Evolutionary conservation across 345 rosid genomes (phyloP).

Genomic region (Excoecaria cochinchinensis): DNA sequence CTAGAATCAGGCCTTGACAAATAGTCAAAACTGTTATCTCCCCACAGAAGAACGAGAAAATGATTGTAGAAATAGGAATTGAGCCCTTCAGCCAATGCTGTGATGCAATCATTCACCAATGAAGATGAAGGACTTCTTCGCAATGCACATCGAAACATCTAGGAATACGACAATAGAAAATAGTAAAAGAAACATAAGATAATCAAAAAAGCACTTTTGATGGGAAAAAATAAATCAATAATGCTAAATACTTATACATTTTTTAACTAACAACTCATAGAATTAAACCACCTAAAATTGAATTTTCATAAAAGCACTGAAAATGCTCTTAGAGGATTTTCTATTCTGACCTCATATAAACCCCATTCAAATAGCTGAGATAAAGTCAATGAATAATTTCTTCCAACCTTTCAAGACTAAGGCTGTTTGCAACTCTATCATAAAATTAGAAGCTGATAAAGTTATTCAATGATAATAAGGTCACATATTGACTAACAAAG

Average conservation of each 20-base stretch:
- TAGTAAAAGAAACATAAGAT: neutral
- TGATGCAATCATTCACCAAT: slow-evolving; percentile 79
- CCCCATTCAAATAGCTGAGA: neutral
- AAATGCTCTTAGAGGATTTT: neutral
- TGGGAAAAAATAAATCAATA: slow-evolving; percentile 1
- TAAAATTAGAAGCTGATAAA: neutral
- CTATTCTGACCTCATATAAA: neutral
- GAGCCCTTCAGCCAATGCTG: slow-evolving; percentile 88
- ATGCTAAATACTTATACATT: neutral
- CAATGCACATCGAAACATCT: slow-evolving; percentile 85
- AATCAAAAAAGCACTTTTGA: neutral
- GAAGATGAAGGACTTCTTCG: slow-evolving; percentile 71
- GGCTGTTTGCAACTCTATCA: neutral
- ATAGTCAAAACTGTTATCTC: slow-evolving; percentile 46
- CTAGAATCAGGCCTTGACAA: slow-evolving; percentile 46
- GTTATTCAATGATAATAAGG: neutral
- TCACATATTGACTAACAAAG: neutral
- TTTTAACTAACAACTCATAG: neutral
- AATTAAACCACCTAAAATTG: neutral
- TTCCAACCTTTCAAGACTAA: neutral
- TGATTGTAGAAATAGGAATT: slow-evolving; percentile 55
- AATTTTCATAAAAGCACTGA: neutral
- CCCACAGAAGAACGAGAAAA: slow-evolving; percentile 90
- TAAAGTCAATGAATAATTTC: neutral
- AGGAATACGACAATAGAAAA: slow-evolving; percentile 22